Conservation (phyloP, 2,329 filamentous ascomycete genomes). For the Penicillium sp. region DNA sequence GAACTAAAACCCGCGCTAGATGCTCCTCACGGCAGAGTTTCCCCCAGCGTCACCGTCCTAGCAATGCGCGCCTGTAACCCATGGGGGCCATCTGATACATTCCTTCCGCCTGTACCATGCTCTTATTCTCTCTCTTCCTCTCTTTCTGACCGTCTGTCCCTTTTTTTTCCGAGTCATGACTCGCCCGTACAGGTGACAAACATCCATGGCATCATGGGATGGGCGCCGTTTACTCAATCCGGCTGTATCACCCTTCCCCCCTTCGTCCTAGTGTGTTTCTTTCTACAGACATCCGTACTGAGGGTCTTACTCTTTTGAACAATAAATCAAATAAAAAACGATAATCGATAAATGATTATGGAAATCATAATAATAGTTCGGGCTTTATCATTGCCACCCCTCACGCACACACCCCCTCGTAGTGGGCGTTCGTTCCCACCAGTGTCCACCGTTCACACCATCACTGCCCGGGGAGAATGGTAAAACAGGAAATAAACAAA, state of each 20-base stretch:
- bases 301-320: slow-evolving; percentile 5
- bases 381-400: slow-evolving; percentile 25
- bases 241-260: slow-evolving; percentile 33
- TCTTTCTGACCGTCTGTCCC: background rate
- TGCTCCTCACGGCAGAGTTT: background rate
- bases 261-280: slow-evolving; percentile 25
- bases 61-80: slow-evolving; percentile 23
- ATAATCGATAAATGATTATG: background rate
- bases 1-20: slow-evolving; percentile 7
- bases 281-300: slow-evolving; percentile 11
- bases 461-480: background rate
- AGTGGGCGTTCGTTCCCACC: slow-evolving; percentile 3
- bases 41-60: background rate
- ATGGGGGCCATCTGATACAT: slow-evolving; percentile 31
- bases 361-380: slow-evolving; percentile 6
- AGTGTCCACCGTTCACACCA: slow-evolving; percentile 5
- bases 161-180: slow-evolving; percentile 26
- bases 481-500: slow-evolving; percentile 9
- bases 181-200: slow-evolving; percentile 28
- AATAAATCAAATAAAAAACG: slow-evolving; percentile 11
- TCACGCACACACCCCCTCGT: slow-evolving; percentile 17
- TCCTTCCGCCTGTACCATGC: slow-evolving; percentile 18
- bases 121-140: background rate
- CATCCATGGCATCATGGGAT: slow-evolving; percentile 30
- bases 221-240: slow-evolving; percentile 25